Evolutionary conservation across 2,329 filamentous ascomycete genomes (phyloP), one percentile per base, ranked within the genome.

Genomic region (Daldinia sp.): DNA sequence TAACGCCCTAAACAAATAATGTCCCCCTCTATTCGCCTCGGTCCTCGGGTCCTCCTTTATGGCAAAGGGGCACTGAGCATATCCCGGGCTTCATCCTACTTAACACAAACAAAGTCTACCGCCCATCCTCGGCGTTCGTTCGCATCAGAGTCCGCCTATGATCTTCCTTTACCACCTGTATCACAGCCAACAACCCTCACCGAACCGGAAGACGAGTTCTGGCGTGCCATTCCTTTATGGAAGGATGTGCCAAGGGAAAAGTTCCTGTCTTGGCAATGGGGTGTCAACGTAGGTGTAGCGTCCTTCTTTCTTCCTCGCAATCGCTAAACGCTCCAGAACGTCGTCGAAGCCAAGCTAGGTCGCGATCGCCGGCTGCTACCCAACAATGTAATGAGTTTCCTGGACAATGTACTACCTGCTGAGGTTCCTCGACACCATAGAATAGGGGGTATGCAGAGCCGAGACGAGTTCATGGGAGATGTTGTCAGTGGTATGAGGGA

Each of bases 381-480:
- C 37, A 66, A 77, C 3, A 85, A 83, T 70, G 79, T 90, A 1
- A 72, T 79, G 30, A 77, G 77, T 2, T 89, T 90, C 65, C 79
- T 90, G 2, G 71, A 79, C 2, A 78, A 80, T 18, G 81, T 84
- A 2, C 76, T 90, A 1, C 88, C 88, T 0, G 80, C 46, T 7
- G 46, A 51, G 15, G 26, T 51, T 6, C 46, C 46, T 51, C 46
- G 46, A 18, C 46, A 51, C 26, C 26, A 51, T n/a, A 26, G 63
- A 0, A 66, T 74, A 28, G 66, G 60, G 4, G 77, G 78, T 26
- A 80, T 82, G 72, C 81, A 81, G 65, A 85, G 82, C 26, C 84
- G 83, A 10, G 80, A 86, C 1, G 82, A 86, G 20, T 87, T 90
- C 63, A 83, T 89, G 54, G 72, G 79, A 1, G 87, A 90, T 75